Percentiles rank a stretch among this genome's conserved stretches.
Evolutionary conservation across 495 filamentous ascomycete genomes (phyloP).

Genomic region (Xylaria intraflava): DNA sequence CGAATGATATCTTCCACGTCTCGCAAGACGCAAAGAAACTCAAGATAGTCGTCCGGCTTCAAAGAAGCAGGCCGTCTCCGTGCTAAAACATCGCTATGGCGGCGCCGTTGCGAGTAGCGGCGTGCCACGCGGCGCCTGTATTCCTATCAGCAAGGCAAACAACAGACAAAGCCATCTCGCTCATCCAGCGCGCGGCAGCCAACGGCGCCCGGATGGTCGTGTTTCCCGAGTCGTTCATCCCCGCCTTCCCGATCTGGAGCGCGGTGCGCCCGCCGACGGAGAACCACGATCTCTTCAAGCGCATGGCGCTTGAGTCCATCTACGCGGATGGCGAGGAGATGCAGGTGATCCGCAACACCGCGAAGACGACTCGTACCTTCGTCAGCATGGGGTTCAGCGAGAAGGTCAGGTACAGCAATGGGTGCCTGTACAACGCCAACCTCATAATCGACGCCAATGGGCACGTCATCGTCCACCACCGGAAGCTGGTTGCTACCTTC

Average conservation of each 20-base stretch:
- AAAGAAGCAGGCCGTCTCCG: background rate
- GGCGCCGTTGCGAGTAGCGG: constrained; percentile 17
- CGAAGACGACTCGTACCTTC: constrained; percentile 17
- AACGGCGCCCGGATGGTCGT: constrained; percentile 36
- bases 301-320: constrained; percentile 23
- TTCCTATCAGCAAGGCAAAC: constrained; percentile 32
- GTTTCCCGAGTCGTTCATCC: constrained; percentile 41
- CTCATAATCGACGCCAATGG: constrained; percentile 26
- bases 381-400: constrained; percentile 33
- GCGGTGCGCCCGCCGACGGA: constrained; percentile 26
- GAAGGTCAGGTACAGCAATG: constrained; percentile 25
- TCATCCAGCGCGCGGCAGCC: constrained; percentile 34
- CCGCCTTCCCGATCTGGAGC: constrained; percentile 34
- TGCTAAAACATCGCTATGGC: constrained; percentile 2
- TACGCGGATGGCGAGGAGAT: constrained; percentile 34
- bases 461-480: constrained; percentile 31
- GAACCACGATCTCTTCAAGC: constrained; percentile 29
- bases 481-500: constrained; percentile 35
- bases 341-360: constrained; percentile 18
- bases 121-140: constrained; percentile 32
- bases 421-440: constrained; percentile 33
- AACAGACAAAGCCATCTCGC: constrained; percentile 29
- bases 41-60: too few relatives aligned
- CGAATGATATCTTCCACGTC: too few relatives aligned
- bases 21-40: too few relatives aligned